phyloP scores from a whole-genome alignment of 1,284 basidiomycete genomes.

The Cryptococcus maquisensis region DNA sequence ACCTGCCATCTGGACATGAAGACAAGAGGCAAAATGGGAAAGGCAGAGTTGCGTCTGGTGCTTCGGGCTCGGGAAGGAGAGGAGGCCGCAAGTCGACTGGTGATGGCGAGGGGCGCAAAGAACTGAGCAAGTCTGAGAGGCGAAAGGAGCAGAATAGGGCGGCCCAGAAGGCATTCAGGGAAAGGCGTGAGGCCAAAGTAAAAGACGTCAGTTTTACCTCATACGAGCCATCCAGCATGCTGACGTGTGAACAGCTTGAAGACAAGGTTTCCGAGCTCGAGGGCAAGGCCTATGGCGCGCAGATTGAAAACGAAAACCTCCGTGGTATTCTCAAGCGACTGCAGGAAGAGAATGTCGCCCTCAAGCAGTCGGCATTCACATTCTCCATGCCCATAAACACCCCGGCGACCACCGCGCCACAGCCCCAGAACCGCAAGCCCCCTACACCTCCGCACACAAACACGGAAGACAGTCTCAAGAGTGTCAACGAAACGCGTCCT shows the following conservation, averaged over 20 bases:
- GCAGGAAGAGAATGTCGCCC: slow-evolving; percentile 49
- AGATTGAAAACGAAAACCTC: slow-evolving; percentile 49
- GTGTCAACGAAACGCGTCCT: slow-evolving; percentile 30
- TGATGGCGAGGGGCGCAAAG: slow-evolving; percentile 14
- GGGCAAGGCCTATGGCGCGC: slow-evolving; percentile 40
- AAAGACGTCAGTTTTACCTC: slow-evolving; percentile 38
- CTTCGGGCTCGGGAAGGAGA: slow-evolving; percentile 13
- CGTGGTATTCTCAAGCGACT: slow-evolving; percentile 45
- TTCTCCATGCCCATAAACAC: slow-evolving; percentile 43
- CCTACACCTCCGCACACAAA: slow-evolving; percentile 36
- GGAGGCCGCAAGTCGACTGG: slow-evolving; percentile 28
- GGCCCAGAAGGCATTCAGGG: slow-evolving; percentile 50
- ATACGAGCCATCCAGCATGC: not conserved
- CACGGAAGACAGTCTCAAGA: slow-evolving; percentile 30
- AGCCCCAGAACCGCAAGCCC: slow-evolving; percentile 27
- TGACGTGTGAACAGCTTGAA: slow-evolving; percentile 40
- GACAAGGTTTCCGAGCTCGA: slow-evolving; percentile 47
- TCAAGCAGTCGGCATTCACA: slow-evolving; percentile 47
- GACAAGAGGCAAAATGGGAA: slow-evolving; percentile 38
- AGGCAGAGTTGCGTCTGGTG: not conserved
- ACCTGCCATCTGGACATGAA: slow-evolving; percentile 33
- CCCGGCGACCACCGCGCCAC: slow-evolving; percentile 4
- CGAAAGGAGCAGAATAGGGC: slow-evolving; percentile 50
- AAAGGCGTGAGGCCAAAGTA: slow-evolving; percentile 47
- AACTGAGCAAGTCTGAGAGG: slow-evolving; percentile 38